A percentile compares a stretch with the other conserved stretches of the same genome.
Evolutionary conservation across 2,329 filamentous ascomycete genomes (phyloP).

Genomic region (Beauveria bassiana): DNA sequence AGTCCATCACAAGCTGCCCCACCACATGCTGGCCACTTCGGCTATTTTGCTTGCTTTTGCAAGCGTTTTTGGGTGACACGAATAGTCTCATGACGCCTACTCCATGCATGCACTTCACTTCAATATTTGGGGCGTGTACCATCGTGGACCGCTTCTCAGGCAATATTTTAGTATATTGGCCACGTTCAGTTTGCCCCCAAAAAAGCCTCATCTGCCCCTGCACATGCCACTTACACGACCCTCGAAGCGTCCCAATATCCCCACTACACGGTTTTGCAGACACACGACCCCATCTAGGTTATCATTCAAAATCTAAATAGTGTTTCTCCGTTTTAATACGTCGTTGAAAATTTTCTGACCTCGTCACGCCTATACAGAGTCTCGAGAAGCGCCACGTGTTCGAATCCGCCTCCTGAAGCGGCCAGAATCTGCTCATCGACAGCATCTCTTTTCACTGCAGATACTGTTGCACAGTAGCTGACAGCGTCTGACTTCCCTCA

Average conservation of each 20-base stretch:
- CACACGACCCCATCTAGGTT: neutral
- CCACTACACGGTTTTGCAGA: neutral
- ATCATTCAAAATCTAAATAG: no score
- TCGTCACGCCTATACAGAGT: neutral
- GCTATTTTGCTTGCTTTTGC: neutral
- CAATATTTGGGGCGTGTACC: neutral
- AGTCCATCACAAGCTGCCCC: neutral
- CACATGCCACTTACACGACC: neutral
- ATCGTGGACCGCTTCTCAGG: neutral
- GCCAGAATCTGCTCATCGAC: slow-evolving; percentile 17
- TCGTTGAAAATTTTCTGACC: neutral
- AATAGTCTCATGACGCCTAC: neutral
- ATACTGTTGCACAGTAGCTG: slow-evolving; percentile 43
- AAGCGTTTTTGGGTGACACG: neutral
- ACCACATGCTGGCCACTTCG: neutral
- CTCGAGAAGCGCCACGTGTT: neutral
- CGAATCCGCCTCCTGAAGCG: neutral
- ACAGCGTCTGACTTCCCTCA: slow-evolving; percentile 28
- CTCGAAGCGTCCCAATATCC: neutral
- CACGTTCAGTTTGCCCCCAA: neutral
- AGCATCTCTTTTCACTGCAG: slow-evolving; percentile 47
- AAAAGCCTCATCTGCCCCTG: neutral
- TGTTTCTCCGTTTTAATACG: no score
- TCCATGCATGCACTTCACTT: neutral
- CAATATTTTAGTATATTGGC: neutral